These are phyloP conservation scores for Penicillium nordicum DNA, from an alignment of 2,329 filamentous ascomycete species.

Conservation along the genomic window DNA sequence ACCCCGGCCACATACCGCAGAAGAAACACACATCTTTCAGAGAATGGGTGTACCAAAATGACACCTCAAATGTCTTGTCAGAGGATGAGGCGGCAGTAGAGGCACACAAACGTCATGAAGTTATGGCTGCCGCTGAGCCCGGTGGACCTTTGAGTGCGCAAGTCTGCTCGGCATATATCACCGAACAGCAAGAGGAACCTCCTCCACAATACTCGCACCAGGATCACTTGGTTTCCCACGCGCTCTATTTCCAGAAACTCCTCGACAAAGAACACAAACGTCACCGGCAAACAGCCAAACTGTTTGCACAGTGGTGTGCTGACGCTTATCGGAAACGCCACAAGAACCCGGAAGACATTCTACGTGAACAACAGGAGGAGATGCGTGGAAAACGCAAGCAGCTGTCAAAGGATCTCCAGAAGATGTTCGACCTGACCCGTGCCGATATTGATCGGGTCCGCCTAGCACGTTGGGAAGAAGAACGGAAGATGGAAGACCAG, in stretches of 20 bases:
- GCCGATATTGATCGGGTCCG: conserved; percentile 57
- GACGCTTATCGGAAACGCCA: conserved; percentile 43
- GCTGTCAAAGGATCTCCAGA: conserved; percentile 62
- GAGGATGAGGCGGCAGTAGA: conserved; percentile 64
- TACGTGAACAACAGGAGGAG: conserved; percentile 69
- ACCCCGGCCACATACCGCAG: conserved; percentile 50
- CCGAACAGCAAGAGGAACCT: conserved; percentile 70
- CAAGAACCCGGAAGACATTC: conserved; percentile 65
- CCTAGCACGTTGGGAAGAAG: conserved; percentile 57
- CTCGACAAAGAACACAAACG: conserved; percentile 74
- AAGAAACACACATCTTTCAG: conserved; percentile 53
- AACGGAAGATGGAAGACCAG: conserved; percentile 50
- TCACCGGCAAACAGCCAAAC: conserved; percentile 74
- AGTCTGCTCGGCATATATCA: conserved; percentile 68
- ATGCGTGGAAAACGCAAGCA: conserved; percentile 67
- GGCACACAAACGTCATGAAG: conserved; percentile 63
- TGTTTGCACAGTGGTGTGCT: conserved; percentile 59
- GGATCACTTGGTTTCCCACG: conserved; percentile 79
- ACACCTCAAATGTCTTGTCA: conserved; percentile 46
- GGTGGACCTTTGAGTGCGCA: conserved; percentile 72
- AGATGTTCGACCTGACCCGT: conserved; percentile 58
- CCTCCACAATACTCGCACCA: conserved; percentile 78
- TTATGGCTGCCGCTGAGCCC: conserved; percentile 69
- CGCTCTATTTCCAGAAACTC: conserved; percentile 74
- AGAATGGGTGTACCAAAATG: conserved; percentile 62